Conservation (phyloP, 345 rosid species). For the Rhodamnia rubescens region DNA sequence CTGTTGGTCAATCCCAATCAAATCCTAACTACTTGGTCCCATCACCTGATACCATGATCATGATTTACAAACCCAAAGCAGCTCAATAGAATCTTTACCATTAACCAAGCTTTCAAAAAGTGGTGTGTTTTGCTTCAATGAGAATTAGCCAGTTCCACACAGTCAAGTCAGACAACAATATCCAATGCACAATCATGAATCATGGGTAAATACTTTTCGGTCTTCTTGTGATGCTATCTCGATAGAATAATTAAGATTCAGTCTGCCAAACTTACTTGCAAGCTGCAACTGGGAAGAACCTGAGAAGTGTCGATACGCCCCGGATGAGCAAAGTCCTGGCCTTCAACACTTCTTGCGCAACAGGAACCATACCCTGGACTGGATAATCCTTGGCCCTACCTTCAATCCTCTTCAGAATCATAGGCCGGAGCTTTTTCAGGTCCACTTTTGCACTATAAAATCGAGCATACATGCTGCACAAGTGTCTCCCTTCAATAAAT, state of each 20-base stretch:
- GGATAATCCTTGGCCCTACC: slow-evolving; percentile 67
- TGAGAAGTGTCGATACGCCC: slow-evolving; percentile 50
- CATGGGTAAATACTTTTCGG: background rate
- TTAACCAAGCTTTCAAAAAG: background rate
- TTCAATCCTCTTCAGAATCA: slow-evolving; percentile 69
- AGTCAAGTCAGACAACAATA: background rate
- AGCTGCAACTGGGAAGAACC: slow-evolving; percentile 38
- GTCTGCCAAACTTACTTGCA: slow-evolving; percentile 55
- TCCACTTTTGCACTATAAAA: slow-evolving; percentile 41
- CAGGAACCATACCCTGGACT: slow-evolving; percentile 39
- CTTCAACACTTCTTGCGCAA: slow-evolving; percentile 54
- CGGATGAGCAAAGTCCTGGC: slow-evolving; percentile 40
- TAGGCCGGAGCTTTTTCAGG: slow-evolving; percentile 56
- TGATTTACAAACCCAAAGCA: background rate
- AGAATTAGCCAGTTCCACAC: background rate
- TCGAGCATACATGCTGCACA: slow-evolving; percentile 9
- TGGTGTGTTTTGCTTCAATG: background rate
- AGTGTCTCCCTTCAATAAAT: background rate
- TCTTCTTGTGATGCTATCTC: background rate
- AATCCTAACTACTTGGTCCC: background rate
- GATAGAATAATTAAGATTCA: background rate
- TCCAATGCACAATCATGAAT: background rate
- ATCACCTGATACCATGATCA: background rate
- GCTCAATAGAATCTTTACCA: background rate
- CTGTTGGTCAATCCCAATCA: background rate